Base-by-base conservation (phyloP, 805 yeast genomes). In the Saturnispora besseyi region DNA sequence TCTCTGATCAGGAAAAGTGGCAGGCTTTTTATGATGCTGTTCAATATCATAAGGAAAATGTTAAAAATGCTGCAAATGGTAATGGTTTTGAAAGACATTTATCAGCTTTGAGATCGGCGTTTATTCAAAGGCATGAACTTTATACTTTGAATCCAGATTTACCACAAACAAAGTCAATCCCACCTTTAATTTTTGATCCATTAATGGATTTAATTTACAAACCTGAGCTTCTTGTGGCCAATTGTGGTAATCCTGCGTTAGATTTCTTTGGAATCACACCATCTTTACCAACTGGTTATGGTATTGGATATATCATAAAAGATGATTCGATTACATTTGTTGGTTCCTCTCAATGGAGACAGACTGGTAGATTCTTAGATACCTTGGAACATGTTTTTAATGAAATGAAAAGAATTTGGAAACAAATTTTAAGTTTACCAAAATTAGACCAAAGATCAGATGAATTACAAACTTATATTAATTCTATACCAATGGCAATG, bases 1-100 rank as follows among this genome's bases (percentile, higher is more conserved):
- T 78, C 1, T 59, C 75, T 4, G 62, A 68, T 12, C 45, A 55
- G 46, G 67, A 69, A 46, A 75, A 81, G 59, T 76, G 82, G 82
- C 49, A 62, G 33, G 41, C 67, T 57, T 77, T 84, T 53, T 63
- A 70, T 29, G 67, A 72, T 29, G 74, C 83, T 33, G 77, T 87
- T 51, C 62, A 67, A 15, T 67, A 61, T 28, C 90, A 84, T 60
- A 68, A 74, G 1, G 57, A 61, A 8, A 73, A 71, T 52, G 72
- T 81, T 48, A 71, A 61, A 15, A 68, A 63, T 31, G 82, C 87
- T 0, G 73, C 81, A 66, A 62, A 65, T 24, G 91, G 91, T 1
- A 60, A 68, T 45, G 89, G 91, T 1, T 85, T 81, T 60, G 90
- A 83, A 60, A 74, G 87, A 54, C 91, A 85, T 65, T 69, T 82